Conservation (phyloP, 164 flowering plant species). For the Magnolia officinalis region DNA sequence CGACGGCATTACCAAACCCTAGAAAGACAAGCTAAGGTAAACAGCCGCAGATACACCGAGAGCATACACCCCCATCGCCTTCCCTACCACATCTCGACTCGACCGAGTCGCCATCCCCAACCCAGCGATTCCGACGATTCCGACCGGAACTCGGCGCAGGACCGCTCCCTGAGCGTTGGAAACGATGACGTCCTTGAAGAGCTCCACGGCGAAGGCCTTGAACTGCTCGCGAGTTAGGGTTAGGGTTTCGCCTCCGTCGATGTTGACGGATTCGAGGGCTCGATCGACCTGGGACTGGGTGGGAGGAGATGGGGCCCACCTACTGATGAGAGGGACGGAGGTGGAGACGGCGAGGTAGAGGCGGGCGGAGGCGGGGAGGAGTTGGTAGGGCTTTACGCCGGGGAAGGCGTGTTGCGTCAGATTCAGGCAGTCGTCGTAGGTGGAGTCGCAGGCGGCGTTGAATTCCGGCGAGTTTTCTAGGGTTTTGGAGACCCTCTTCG, state of each 20-base stretch:
- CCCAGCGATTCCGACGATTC: constrained; percentile 64
- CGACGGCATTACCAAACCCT: neutral
- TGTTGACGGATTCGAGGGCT: constrained; percentile 26
- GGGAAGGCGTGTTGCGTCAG: constrained; percentile 65
- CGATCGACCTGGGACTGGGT: constrained; percentile 52
- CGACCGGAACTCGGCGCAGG: constrained; percentile 42
- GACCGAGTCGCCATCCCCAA: constrained; percentile 43
- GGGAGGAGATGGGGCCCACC: constrained; percentile 66
- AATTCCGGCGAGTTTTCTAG: constrained; percentile 46
- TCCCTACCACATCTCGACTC: constrained; percentile 43
- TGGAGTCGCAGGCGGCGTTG: constrained; percentile 48
- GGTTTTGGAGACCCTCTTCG: constrained; percentile 40
- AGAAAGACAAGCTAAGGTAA: constrained; percentile 37
- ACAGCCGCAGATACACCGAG: constrained; percentile 55
- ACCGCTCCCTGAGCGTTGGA: constrained; percentile 38
- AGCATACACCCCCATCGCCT: constrained; percentile 61
- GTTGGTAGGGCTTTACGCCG: constrained; percentile 78
- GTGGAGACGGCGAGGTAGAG: constrained; percentile 51
- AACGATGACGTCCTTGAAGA: constrained; percentile 46
- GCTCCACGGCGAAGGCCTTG: constrained; percentile 49
- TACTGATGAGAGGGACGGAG: constrained; percentile 40
- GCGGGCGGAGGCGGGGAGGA: constrained; percentile 49
- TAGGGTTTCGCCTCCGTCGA: constrained; percentile 6
- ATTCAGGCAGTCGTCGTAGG: constrained; percentile 44
- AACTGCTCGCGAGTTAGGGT: constrained; percentile 38